These are phyloP conservation scores for Ogataea parapolymorpha DNA, from an alignment of 805 yeast species.

Conservation along the genomic window DNA sequence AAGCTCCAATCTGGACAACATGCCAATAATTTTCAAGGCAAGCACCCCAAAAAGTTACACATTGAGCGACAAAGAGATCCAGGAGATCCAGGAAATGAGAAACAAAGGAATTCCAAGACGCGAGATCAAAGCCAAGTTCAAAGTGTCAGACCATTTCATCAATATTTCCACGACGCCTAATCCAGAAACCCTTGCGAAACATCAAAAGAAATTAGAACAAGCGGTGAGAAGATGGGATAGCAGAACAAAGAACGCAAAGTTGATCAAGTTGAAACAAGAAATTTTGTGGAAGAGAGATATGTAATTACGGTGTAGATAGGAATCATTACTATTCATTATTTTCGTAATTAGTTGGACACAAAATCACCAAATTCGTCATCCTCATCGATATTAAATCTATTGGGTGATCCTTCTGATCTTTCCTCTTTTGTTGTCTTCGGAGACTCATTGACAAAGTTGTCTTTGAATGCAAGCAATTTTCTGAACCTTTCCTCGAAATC, in stretches of 20 bases:
- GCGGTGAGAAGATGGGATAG: slow-evolving; percentile 26
- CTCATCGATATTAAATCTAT: slow-evolving; percentile 9
- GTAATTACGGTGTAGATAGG: slow-evolving; percentile 13
- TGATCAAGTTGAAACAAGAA: slow-evolving; percentile 20
- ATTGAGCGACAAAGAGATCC: slow-evolving; percentile 24
- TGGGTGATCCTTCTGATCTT: not conserved
- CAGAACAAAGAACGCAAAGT: slow-evolving; percentile 25
- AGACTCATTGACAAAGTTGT: slow-evolving; percentile 7
- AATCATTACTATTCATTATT: not conserved
- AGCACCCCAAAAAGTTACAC: slow-evolving; percentile 27
- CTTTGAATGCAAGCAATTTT: slow-evolving; percentile 14
- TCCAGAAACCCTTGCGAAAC: slow-evolving; percentile 18
- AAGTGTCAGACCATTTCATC: slow-evolving; percentile 30
- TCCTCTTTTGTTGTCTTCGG: slow-evolving; percentile 1
- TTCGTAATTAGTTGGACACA: slow-evolving; percentile 15
- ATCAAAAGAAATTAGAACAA: slow-evolving; percentile 19
- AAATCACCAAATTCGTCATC: slow-evolving; percentile 31
- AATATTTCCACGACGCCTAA: slow-evolving; percentile 29
- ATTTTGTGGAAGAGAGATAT: slow-evolving; percentile 27
- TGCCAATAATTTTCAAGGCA: slow-evolving; percentile 29
- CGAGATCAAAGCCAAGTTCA: slow-evolving; percentile 29
- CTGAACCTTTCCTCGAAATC: slow-evolving; percentile 20
- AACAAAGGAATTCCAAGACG: slow-evolving; percentile 30
- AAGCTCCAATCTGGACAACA: slow-evolving; percentile 22
- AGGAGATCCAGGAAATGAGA: slow-evolving; percentile 31